Base-by-base conservation (phyloP, 2,329 filamentous ascomycete species). In the Xylariaceae sp. region DNA sequence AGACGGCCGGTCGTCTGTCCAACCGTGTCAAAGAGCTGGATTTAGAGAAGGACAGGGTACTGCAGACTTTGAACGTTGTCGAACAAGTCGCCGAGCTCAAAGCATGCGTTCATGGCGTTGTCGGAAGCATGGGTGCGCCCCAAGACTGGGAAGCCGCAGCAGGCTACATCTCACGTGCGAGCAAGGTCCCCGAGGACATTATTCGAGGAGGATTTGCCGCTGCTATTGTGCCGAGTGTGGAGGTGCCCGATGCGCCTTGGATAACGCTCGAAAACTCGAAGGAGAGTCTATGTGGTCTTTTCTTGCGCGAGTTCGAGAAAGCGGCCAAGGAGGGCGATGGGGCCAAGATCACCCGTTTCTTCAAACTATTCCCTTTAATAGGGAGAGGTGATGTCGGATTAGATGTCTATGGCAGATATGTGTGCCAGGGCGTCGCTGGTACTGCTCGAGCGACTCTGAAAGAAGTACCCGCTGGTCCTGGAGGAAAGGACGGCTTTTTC, bases 131-230 rank as follows among this genome's bases (percentile, higher is more conserved):
- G 94, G 94, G 93, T 39, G 93, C 92, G 3, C 91, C 94, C 48
- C 94, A 99, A 74, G 94, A 99, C 77, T 99, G 94, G 94, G 94
- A 99, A 75, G 94, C 91, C 2, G 94, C 94, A 2, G 94, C 94
- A 1, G 89, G 84, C 51, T 97, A 97, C 73, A 82, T 99, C 60
- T 85, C 89, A 64, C 85, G 93, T 50, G 92, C 94, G 5, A 86
- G 86, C 61, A 86, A 88, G 66, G 86, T 99, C 10, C 92, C 93
- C 0, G 82, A 86, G 54, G 81, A 88, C 1, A 93, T 99, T 54
- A 81, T 92, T 54, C 83, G 88, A 65, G 91, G 94, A 30, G 83
- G 86, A 13, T 99, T 99, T 72, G 93, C 94, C 0, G 88, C 92
- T 42, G 86, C 91, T 64, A 93, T 96, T 71, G 94, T 99, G 7